Conservation (phyloP, 306 rosid genomes). For the Prunus dulcis region DNA sequence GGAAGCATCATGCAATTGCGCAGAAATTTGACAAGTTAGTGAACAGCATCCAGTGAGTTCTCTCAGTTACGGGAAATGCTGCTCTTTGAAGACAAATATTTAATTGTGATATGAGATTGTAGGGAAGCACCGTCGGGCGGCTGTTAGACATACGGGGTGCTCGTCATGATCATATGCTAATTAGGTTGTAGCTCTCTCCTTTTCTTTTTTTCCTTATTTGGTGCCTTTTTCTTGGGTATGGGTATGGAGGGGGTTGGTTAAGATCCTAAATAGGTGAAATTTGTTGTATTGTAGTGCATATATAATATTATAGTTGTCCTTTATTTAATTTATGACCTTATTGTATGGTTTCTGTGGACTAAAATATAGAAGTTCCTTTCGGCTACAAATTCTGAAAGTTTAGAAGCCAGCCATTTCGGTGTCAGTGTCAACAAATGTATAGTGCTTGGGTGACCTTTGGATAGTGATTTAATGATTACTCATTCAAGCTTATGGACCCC, state of each 20-base stretch:
- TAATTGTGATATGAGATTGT: neutral
- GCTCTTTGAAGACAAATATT: neutral
- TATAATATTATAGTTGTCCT: neutral
- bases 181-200: neutral
- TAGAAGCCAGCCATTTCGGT: neutral
- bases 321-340: neutral
- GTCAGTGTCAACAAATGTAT: neutral
- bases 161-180: neutral
- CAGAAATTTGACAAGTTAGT: conserved; percentile 64
- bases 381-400: neutral
- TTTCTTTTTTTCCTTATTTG: neutral
- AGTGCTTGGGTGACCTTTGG: neutral
- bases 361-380: neutral
- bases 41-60: conserved; percentile 21
- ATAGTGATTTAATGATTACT: neutral
- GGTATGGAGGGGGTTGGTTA: neutral
- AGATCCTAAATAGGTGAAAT: neutral
- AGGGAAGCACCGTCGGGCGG: neutral
- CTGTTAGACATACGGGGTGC: neutral
- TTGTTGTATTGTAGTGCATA: neutral
- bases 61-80: neutral
- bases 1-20: conserved; percentile 43
- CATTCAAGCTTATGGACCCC: neutral
- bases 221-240: neutral
- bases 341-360: neutral